Conservation (phyloP, 2,329 filamentous ascomycete genomes). For the Ophiostoma tasmaniense region DNA sequence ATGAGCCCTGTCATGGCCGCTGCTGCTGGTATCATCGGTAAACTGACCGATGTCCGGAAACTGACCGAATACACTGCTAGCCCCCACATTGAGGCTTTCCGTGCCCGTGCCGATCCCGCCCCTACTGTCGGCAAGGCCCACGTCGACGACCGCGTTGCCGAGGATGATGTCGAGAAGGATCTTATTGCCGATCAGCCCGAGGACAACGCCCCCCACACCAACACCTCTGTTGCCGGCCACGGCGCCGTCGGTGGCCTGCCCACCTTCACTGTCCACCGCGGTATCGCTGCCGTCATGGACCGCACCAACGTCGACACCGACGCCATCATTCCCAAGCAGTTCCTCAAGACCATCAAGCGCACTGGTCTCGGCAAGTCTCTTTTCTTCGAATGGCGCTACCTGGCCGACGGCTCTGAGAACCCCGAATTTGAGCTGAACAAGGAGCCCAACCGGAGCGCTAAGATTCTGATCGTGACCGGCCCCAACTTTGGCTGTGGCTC, state of each 20-base stretch:
- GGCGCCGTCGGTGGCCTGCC: conserved; percentile 58
- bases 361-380: conserved; percentile 83
- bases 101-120: conserved; percentile 23
- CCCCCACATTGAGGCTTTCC: conserved; percentile 51
- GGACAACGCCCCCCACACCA: conserved; percentile 56
- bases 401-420: conserved; percentile 64
- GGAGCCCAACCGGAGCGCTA: conserved; percentile 72
- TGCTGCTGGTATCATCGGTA: conserved; percentile 79
- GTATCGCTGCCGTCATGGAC: conserved; percentile 80
- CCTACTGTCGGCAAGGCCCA: conserved; percentile 32
- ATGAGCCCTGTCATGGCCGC: conserved; percentile 98
- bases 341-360: conserved; percentile 98
- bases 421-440: conserved; percentile 82
- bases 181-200: conserved; percentile 49
- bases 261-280: conserved; percentile 76
- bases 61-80: conserved; percentile 54
- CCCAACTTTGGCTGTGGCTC: conserved; percentile 92
- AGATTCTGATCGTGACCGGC: conserved; percentile 87
- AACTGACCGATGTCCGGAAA: conserved; percentile 84
- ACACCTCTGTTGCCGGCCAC: conserved; percentile 44
- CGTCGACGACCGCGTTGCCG: conserved; percentile 44
- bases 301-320: conserved; percentile 95
- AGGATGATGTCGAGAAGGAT: conserved; percentile 46
- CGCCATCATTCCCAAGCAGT: conserved; percentile 98
- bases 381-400: conserved; percentile 78